phyloP scores from a whole-genome alignment of 2,329 filamentous ascomycete genomes.

The Cladosporium oxysporum region DNA sequence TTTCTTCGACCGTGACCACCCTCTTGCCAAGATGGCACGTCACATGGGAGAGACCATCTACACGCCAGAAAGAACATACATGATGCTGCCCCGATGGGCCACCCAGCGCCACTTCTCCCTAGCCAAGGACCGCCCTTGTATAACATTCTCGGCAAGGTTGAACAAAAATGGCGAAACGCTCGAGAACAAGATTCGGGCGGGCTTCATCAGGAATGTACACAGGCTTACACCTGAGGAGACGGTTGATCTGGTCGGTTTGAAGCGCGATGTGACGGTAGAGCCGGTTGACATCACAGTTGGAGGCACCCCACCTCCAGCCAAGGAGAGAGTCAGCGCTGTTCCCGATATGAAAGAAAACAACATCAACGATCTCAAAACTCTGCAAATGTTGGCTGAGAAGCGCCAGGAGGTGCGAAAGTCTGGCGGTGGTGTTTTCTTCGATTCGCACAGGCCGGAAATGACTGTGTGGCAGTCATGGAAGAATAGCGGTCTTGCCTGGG shows the following conservation, averaged over 20 bases:
- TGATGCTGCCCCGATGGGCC: conserved; percentile 57
- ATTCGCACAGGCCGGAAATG: conserved; percentile 32
- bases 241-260: conserved; percentile 23
- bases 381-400: conserved; percentile 40
- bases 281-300: conserved; percentile 37
- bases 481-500: conserved; percentile 42
- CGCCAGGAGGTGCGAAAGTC: conserved; percentile 37
- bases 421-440: conserved; percentile 43
- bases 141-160: conserved; percentile 63
- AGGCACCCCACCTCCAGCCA: conserved; percentile 32
- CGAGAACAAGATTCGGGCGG: conserved; percentile 56
- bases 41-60: conserved; percentile 59
- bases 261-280: conserved; percentile 5
- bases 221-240: conserved; percentile 51
- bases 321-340: conserved; percentile 23
- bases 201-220: conserved; percentile 57
- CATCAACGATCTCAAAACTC: conserved; percentile 36
- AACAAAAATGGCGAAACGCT: conserved; percentile 54
- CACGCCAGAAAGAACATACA: conserved; percentile 57
- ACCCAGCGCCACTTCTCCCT: conserved; percentile 58
- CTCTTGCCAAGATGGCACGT: conserved; percentile 62
- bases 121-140: conserved; percentile 52
- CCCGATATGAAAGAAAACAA: conserved; percentile 31
- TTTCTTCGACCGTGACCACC: conserved; percentile 61
- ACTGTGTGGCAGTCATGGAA: conserved; percentile 39